A percentile compares a stretch with the other conserved stretches of the same genome.
phyloP scores from a whole-genome alignment of 257 asterid genomes.

The Solanum chilense region DNA sequence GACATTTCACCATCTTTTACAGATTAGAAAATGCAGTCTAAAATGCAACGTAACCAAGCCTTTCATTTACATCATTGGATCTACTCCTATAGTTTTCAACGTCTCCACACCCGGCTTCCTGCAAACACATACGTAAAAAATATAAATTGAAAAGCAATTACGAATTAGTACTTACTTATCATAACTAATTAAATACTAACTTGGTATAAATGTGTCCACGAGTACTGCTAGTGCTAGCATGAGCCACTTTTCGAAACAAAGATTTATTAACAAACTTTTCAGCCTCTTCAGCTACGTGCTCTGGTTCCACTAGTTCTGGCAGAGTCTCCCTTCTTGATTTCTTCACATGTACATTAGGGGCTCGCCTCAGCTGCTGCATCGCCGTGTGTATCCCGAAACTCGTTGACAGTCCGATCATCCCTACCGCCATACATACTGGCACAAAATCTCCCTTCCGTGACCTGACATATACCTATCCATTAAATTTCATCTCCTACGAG shows the following conservation, averaged over 20 bases:
- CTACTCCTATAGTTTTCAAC: conserved; percentile 44
- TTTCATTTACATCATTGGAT: conserved; percentile 10
- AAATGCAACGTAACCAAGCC: neutral
- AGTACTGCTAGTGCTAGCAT: conserved; percentile 12
- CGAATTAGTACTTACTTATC: no score
- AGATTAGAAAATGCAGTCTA: neutral
- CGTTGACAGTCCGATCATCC: conserved; percentile 30
- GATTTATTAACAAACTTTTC: conserved; percentile 46
- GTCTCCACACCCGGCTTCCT: conserved; percentile 32
- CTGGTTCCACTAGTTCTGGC: conserved; percentile 64
- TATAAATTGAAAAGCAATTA: no score
- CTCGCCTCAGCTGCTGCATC: conserved; percentile 32
- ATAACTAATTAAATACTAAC: conserved; percentile 3
- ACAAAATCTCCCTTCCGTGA: conserved; percentile 25
- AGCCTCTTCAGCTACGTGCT: conserved; percentile 32
- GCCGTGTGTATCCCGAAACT: conserved; percentile 41
- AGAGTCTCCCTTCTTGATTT: conserved; percentile 55
- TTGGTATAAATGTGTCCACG: conserved; percentile 22
- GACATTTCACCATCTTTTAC: neutral
- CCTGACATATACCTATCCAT: conserved; percentile 9
- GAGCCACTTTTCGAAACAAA: conserved; percentile 53
- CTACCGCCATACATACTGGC: conserved; percentile 42
- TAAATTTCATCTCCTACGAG: no score
- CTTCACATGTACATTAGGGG: conserved; percentile 48
- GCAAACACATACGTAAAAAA: neutral